These are phyloP conservation scores for Coprinellus aureogranulatus DNA, from an alignment of 768 basidiomycete species.

Conservation along the genomic window DNA sequence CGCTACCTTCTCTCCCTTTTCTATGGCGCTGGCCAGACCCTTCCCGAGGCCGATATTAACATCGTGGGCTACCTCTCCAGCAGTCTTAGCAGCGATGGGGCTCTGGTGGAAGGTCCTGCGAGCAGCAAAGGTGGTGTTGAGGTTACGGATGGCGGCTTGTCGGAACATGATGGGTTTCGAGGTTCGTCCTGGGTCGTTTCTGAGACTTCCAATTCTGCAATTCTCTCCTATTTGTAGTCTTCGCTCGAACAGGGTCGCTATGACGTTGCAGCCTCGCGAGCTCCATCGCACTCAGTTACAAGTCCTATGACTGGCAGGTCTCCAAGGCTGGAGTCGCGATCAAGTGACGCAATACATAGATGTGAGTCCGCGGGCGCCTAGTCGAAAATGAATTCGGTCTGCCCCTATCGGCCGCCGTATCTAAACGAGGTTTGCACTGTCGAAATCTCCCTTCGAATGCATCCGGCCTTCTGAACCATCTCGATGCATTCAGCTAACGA, in stretches of 20 bases:
- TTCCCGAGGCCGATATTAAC: constrained; percentile 47
- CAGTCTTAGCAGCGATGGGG: constrained; percentile 36
- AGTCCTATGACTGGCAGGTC: no score
- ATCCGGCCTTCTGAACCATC: no score
- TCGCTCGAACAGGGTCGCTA: constrained; percentile 12
- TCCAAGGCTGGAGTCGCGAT: not conserved
- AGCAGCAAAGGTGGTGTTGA: constrained; percentile 4
- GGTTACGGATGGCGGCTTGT: constrained; percentile 7
- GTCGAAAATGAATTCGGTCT: not conserved
- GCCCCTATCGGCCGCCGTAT: not conserved
- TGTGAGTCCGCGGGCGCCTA: not conserved
- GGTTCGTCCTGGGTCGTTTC: not conserved
- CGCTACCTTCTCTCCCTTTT: constrained; percentile 43
- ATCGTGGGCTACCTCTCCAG: constrained; percentile 41
- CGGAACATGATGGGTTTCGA: constrained; percentile 17
- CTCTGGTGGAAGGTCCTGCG: constrained; percentile 34
- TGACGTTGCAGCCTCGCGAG: not conserved
- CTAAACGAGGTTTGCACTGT: not conserved
- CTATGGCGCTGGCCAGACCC: constrained; percentile 45
- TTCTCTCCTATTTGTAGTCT: constrained; percentile 6
- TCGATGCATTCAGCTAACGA: no score
- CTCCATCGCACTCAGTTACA: no score
- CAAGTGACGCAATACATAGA: not conserved
- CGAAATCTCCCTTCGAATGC: not conserved
- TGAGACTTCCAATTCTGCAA: not conserved